Conservation (phyloP, 192 early-diverging fungal genomes). For the Physocladia obscura region DNA sequence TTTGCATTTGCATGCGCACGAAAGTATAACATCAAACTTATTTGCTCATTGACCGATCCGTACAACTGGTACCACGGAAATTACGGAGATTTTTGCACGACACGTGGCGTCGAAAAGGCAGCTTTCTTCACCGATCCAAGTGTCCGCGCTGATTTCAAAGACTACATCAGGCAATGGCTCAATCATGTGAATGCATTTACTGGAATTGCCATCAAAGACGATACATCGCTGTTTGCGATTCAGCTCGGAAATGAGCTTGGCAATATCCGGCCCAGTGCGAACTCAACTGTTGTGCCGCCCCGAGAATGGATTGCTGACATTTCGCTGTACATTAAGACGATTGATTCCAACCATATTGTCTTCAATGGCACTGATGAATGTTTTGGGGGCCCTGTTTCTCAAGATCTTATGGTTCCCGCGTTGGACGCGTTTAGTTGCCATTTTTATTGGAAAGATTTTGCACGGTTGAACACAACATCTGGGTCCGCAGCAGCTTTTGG, state of each 20-base stretch:
- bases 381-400: background rate
- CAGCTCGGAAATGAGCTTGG: conserved; percentile 40
- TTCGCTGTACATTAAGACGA: conserved; percentile 31
- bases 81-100: conserved; percentile 12
- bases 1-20: background rate
- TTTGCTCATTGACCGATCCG: conserved; percentile 36
- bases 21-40: conserved; percentile 29
- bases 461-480: background rate
- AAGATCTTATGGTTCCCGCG: background rate
- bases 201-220: conserved; percentile 39
- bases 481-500: background rate
- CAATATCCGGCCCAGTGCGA: background rate
- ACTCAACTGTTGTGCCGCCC: background rate
- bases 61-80: conserved; percentile 18
- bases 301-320: conserved; percentile 39
- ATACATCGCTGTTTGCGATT: conserved; percentile 34
- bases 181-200: conserved; percentile 41
- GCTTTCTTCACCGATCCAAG: conserved; percentile 36
- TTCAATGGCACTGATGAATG: conserved; percentile 11
- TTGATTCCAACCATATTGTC: conserved; percentile 44
- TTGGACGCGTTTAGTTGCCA: background rate
- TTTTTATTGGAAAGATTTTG: background rate
- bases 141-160: conserved; percentile 32
- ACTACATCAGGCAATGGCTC: conserved; percentile 31
- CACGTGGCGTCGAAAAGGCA: conserved; percentile 18